Evolutionary conservation across 164 flowering plant species (phyloP), one percentile per base, ranked within the genome.

Genomic region (Kalanchoe fedtschenkoi): DNA sequence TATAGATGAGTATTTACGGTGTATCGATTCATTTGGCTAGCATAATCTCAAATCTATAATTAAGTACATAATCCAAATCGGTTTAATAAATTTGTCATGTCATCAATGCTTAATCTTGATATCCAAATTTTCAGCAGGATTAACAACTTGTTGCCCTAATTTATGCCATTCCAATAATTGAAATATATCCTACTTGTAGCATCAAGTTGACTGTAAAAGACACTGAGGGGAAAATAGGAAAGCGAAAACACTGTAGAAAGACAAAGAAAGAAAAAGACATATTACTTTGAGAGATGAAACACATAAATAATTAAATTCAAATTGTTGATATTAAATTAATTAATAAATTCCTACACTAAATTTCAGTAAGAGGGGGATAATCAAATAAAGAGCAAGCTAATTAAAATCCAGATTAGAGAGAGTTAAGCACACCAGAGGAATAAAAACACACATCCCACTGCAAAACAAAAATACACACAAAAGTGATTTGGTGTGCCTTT

Each of bases 181-280:
- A 47, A 47, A 9, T 47, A 4, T 14, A 10, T 22, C 54, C 54
- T 21, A 51, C 32, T 51, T 51, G 56, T 13, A 26, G 4, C 32
- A 51, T 26, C 56, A 26, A 51, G 32, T 26, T 51, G 56, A 26
- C 32, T 51, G 56, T 2, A 15, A 13, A 11, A 51, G 32, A 51
- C 32, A 26, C 32, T 51, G 32, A 51, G 56, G 17, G 56, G 32
- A 14, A 51, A 51, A 51, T 51, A 51, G 26, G 56, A 51, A 51
- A 51, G 56, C 56, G 54, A 47, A 22, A 51, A 51, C 17, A 51
- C 32, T 26, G 17, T 51, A 51, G 56, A 51, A 51, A 26, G 56
- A 51, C 56, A 51, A 13, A 51, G 56, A 51, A 11, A 26, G 21
- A 26, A 24, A 46, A 14, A 47, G 54, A 47, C 54, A 47, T 47